Percentiles rank a stretch among this genome's conserved stretches.
These are phyloP conservation scores for Brettanomyces anomalus DNA, from an alignment of 805 yeast genomes.

Conservation along the genomic window DNA sequence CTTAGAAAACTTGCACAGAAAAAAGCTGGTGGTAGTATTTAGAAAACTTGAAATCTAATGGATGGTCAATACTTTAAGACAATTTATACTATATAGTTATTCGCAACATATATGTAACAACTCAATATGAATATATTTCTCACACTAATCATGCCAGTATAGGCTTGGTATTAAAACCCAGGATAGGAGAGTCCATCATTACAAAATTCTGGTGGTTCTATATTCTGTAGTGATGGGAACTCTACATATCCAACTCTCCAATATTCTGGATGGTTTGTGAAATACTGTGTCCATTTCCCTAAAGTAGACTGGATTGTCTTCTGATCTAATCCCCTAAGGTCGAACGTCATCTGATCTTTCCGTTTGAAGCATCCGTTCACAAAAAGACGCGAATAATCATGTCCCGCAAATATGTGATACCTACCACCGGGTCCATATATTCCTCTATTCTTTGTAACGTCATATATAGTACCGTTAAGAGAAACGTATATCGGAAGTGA, in stretches of 20 bases:
- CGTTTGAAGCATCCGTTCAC: constrained; percentile 60
- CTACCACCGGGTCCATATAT: constrained; percentile 48
- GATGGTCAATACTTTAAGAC: no score
- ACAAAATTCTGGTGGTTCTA: constrained; percentile 38
- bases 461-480: constrained; percentile 53
- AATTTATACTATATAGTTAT: no score
- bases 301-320: constrained; percentile 31
- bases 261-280: constrained; percentile 34
- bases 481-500: constrained; percentile 48
- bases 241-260: constrained; percentile 55
- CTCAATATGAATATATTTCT: neutral
- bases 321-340: constrained; percentile 46
- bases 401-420: constrained; percentile 51
- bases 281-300: constrained; percentile 45
- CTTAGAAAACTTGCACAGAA: no score
- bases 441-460: constrained; percentile 41
- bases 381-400: constrained; percentile 60
- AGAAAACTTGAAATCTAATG: no score
- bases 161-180: neutral
- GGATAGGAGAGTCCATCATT: constrained; percentile 11
- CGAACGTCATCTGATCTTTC: constrained; percentile 51
- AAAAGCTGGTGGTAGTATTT: no score
- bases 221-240: constrained; percentile 38
- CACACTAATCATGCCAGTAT: neutral
- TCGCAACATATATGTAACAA: neutral